A percentile compares a stretch with the other conserved stretches of the same genome.
Evolutionary conservation across 2,329 filamentous ascomycete genomes (phyloP).

Genomic region (Akanthomyces dipterigenus): DNA sequence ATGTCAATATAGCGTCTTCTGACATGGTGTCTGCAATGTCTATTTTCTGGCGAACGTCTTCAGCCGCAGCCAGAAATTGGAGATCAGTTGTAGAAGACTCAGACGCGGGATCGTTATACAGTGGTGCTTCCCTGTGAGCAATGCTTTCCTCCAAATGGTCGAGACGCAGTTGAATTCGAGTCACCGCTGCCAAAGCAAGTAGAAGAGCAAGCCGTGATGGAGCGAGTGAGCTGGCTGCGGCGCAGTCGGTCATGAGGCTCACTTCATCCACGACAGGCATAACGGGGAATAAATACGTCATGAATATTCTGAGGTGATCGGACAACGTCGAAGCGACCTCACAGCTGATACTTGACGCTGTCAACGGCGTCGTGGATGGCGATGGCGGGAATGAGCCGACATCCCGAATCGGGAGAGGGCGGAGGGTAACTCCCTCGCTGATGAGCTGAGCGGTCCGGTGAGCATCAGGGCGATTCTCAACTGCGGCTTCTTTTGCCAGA

Average conservation of each 20-base stretch:
- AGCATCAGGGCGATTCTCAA: neutral
- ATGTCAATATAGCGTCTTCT: constrained; percentile 23
- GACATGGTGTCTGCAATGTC: constrained; percentile 22
- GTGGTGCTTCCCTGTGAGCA: neutral
- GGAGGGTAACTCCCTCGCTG: neutral
- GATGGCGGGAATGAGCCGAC: neutral
- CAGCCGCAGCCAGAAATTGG: constrained; percentile 21
- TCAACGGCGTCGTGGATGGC: neutral
- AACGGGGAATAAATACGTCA: constrained; percentile 26
- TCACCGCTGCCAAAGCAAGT: constrained; percentile 23
- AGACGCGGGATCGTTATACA: neutral
- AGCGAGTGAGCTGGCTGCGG: constrained; percentile 18
- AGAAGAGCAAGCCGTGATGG: constrained; percentile 24
- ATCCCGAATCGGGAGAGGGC: neutral
- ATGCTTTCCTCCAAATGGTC: constrained; percentile 15
- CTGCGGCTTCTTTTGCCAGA: constrained; percentile 8
- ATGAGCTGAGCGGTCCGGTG: constrained; percentile 1
- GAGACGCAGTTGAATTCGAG: constrained; percentile 23
- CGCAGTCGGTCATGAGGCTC: constrained; percentile 21
- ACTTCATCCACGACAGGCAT: constrained; percentile 25
- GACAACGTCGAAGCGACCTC: constrained; percentile 18
- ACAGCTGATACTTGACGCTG: neutral
- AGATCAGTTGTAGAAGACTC: constrained; percentile 20
- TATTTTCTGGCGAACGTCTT: constrained; percentile 21
- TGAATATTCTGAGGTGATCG: constrained; percentile 23